phyloP scores from a whole-genome alignment of 148 eudicot species.

The Drosera capensis region DNA sequence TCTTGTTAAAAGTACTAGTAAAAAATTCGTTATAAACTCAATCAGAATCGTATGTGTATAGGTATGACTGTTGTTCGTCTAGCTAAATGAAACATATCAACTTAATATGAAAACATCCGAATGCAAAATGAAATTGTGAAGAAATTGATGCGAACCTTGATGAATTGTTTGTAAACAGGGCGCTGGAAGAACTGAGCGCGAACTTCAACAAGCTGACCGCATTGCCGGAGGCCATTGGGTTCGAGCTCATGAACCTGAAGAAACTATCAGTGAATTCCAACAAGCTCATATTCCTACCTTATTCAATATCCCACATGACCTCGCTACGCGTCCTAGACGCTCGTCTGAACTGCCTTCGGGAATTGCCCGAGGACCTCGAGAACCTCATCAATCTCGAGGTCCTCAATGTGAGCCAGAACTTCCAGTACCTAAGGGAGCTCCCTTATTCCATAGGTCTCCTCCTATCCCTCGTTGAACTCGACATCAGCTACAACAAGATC shows the following conservation, averaged over 20 bases:
- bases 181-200: conserved; percentile 38
- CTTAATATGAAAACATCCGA: too few species aligned
- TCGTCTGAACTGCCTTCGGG: conserved; percentile 56
- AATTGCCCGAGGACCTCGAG: conserved; percentile 70
- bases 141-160: neutral
- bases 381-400: conserved; percentile 41
- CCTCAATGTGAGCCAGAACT: conserved; percentile 71
- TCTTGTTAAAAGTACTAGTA: too few species aligned
- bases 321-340: conserved; percentile 41
- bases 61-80: too few species aligned
- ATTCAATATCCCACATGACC: conserved; percentile 50
- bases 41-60: too few species aligned
- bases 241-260: conserved; percentile 49
- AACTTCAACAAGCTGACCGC: conserved; percentile 55
- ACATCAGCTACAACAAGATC: conserved; percentile 57
- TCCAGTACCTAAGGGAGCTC: conserved; percentile 34
- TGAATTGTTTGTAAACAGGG: neutral
- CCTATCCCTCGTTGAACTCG: conserved; percentile 53
- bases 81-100: too few species aligned
- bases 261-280: conserved; percentile 63
- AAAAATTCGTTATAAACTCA: too few species aligned
- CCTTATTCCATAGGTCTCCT: conserved; percentile 65
- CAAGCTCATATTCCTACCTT: conserved; percentile 46
- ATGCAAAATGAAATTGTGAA: too few species aligned
- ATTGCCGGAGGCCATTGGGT: conserved; percentile 61